Evolutionary conservation across 768 basidiomycete genomes (phyloP).

Genomic region (Crucibulum laeve): DNA sequence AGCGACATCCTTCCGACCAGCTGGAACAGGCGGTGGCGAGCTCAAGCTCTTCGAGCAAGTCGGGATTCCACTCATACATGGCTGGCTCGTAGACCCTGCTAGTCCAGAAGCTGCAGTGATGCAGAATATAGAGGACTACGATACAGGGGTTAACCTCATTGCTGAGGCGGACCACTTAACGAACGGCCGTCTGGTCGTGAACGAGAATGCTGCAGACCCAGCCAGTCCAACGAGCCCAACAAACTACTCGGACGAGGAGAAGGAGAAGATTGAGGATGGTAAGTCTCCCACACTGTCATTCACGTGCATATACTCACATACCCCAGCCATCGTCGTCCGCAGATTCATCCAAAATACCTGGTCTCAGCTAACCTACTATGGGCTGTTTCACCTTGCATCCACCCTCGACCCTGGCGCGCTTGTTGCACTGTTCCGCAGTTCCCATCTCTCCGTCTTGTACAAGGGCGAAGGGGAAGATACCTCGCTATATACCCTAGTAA

Average conservation of each 20-base stretch:
- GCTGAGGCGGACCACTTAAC: slow-evolving; percentile 78
- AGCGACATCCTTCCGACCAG: slow-evolving; percentile 62
- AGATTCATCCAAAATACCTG: slow-evolving; percentile 65
- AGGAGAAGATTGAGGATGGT: slow-evolving; percentile 70
- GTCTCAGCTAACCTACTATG: slow-evolving; percentile 86
- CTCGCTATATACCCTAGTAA: slow-evolving; percentile 77
- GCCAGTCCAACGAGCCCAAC: slow-evolving; percentile 15
- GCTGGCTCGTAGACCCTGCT: slow-evolving; percentile 80
- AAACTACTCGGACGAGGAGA: slow-evolving; percentile 48
- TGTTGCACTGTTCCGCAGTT: slow-evolving; percentile 90
- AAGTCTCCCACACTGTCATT: slow-evolving; percentile 10
- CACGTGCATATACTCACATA: neutral
- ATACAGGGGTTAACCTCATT: slow-evolving; percentile 67
- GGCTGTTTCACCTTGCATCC: slow-evolving; percentile 75
- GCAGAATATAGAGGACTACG: slow-evolving; percentile 58
- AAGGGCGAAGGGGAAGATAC: slow-evolving; percentile 33
- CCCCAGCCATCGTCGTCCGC: slow-evolving; percentile 60
- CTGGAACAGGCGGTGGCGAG: slow-evolving; percentile 59
- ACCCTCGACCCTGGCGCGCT: slow-evolving; percentile 47
- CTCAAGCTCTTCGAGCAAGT: slow-evolving; percentile 83
- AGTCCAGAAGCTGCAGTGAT: slow-evolving; percentile 56
- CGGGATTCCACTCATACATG: slow-evolving; percentile 79
- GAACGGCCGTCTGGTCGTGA: slow-evolving; percentile 52
- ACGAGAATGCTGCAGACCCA: slow-evolving; percentile 21
- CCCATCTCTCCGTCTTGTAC: slow-evolving; percentile 86